Base-by-base conservation (phyloP, 1,284 basidiomycete genomes). In the Pyrrhoderma lamaoense region DNA sequence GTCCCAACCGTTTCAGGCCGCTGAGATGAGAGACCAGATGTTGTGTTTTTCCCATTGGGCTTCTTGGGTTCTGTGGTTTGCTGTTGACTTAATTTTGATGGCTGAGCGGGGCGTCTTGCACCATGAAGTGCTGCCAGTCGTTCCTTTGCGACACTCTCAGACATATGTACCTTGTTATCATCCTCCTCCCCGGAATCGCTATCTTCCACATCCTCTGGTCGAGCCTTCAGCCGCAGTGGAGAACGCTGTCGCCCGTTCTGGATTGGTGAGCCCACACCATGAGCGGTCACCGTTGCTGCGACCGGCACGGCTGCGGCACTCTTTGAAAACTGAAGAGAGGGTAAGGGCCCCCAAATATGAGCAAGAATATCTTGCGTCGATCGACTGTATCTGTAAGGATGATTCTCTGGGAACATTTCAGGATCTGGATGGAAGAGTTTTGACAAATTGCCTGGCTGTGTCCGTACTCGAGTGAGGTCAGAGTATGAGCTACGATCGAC, bases 361-460 rank as follows among this genome's bases (percentile, higher is more conserved):
- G 59, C 69, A 7, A 59, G 44, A 61, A 70, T 68, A 65, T 74
- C 83, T 65, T 70, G 67, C 8, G 70, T 68, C 8, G 75, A 74
- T 51, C 70, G 72, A n/a, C 68, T 76, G 14, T 68, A 61, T 47
- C 77, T 69, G 63, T 79, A 80, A 1, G 80, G 78, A 62, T 82
- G 83, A 40, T 69, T 73, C 0, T 65, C 62, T 4, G 82, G 81
- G 62, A 85, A 77, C 16, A 79, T 65, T 19, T 67, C 60, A 18
- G 81, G 80, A 59, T 83, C 74, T 0, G 85, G 85, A 58, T 87
- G 82, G 70, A 89, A 74, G 37, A 89, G 66, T 61, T 77, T 76
- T 21, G 77, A 77, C 45, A 88, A 68, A 42, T 85, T 63, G 4
- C 86, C 85, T 3, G 77, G 77, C n/a, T 58, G 48, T 1, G 57